Evolutionary conservation across 2,329 filamentous ascomycete genomes (phyloP), one percentile per base, ranked within the genome.

Genomic region (Monosporascus sp.): DNA sequence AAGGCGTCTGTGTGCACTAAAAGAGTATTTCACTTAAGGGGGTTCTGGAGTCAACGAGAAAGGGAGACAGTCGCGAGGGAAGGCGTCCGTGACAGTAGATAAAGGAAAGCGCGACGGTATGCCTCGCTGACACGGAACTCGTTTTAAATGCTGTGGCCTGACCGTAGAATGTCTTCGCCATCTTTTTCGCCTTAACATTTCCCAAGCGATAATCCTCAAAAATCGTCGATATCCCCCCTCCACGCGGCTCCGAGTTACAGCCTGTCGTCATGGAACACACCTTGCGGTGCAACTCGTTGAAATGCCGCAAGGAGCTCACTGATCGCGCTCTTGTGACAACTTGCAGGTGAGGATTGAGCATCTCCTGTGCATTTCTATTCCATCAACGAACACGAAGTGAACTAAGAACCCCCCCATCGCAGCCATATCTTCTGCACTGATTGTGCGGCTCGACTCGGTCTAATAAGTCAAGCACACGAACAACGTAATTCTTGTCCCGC

Each of bases 341-440:
- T 15, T 97, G 92, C 82, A 91, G 88, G 90, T 89, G 56, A 58
- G 56, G 45, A 28, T 6, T 41, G 31, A 35, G 31, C 31, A 35
- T 35, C 9, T 14, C 31, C 31, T 35, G 31, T 14, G 11, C 1
- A 35, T 35, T 14, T 17, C 43, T 43, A 17, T 28, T 2, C 40
- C 7, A 50, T 40, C 59, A 63, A 41, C 64, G 20, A 9, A 24
- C 49, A 26, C 9, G 35, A n/a, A 46, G 24, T 24, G 24, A 31
- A 35, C 14, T 37, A 8, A 37, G 6, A 47, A 51, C 14, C 50
- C 18, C 22, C 8, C 8, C 18, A 28, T 54, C 5, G 20, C 40
- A 91, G 91, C 57, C 93, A 97, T 70, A 86, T 95, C 43, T 95
- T 96, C 72, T 97, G 93, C 66, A 70, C 85, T 2, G 75, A 82